Evolutionary conservation across 1,284 basidiomycete genomes (phyloP).

Genomic region (Kwoniella shivajii): DNA sequence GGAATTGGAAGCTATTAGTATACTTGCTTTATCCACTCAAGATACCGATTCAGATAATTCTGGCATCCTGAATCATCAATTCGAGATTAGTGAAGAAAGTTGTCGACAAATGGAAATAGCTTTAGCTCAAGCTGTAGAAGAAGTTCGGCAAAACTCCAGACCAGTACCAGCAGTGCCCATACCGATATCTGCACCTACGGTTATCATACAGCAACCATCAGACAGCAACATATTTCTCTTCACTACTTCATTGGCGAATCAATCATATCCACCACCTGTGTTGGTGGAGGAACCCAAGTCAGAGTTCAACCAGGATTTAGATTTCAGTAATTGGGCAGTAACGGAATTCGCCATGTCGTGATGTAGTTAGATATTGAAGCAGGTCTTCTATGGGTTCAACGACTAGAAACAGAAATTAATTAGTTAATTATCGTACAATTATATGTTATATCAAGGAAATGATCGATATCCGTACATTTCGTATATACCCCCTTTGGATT

Average conservation of each 20-base stretch:
- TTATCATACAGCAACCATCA: conserved; percentile 3
- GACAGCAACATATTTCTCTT: conserved; percentile 1
- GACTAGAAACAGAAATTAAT: too few relatives aligned
- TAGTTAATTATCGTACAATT: too few relatives aligned
- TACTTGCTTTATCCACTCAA: conserved; percentile 1
- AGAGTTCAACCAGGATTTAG: not conserved
- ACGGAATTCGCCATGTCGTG: conserved; percentile 13
- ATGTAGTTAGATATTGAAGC: not conserved
- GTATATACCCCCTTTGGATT: too few relatives aligned
- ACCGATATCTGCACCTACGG: not conserved
- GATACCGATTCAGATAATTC: not conserved
- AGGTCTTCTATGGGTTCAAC: conserved; percentile 1
- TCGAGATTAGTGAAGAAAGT: conserved; percentile 1
- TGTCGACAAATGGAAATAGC: conserved; percentile 7
- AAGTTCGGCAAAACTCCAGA: not conserved
- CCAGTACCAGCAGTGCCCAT: too few relatives aligned
- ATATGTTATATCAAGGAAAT: too few relatives aligned
- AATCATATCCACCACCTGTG: not conserved
- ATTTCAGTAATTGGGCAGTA: conserved; percentile 18
- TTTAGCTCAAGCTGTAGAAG: conserved; percentile 4
- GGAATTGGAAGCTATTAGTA: conserved; percentile 4
- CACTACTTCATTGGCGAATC: not conserved
- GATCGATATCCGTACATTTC: too few relatives aligned
- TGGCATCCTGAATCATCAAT: too few relatives aligned
- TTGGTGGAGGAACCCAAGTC: conserved; percentile 7